Evolutionary conservation across 371 early-diverging fungal genomes (phyloP).

Genomic region (Fennellomyces sp.): DNA sequence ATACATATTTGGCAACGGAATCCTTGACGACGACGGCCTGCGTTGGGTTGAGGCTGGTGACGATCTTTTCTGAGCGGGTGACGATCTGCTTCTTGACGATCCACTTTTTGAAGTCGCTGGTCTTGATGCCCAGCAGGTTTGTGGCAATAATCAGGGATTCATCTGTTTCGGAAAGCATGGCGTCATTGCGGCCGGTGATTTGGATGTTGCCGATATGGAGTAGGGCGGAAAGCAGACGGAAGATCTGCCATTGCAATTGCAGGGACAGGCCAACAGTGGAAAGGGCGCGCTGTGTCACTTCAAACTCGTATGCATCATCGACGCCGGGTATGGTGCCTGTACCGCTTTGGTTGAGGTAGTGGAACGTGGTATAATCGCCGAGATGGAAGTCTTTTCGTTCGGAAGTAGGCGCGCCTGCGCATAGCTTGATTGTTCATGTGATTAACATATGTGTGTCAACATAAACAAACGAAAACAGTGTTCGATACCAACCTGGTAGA

Average conservation of each 20-base stretch:
- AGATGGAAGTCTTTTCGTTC: constrained; percentile 77
- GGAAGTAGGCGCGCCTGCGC: constrained; percentile 80
- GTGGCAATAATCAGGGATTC: constrained; percentile 62
- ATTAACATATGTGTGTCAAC: not conserved
- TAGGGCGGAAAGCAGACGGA: constrained; percentile 82
- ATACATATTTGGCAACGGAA: constrained; percentile 90
- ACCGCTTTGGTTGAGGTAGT: constrained; percentile 84
- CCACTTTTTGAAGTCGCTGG: constrained; percentile 79
- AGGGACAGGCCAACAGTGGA: constrained; percentile 82
- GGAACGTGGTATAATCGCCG: constrained; percentile 67
- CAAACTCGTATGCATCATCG: constrained; percentile 87
- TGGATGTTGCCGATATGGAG: constrained; percentile 89
- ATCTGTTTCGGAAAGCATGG: constrained; percentile 71
- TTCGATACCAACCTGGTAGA: constrained; percentile 80
- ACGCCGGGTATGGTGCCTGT: constrained; percentile 74
- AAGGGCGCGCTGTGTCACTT: constrained; percentile 77
- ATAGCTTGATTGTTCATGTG: constrained; percentile 55
- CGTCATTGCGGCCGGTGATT: constrained; percentile 64
- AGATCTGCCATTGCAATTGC: constrained; percentile 81
- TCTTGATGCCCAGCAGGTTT: constrained; percentile 69
- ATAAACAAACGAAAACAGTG: too few relatives aligned
- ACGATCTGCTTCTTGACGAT: constrained; percentile 84
- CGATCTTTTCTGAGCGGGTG: constrained; percentile 83
- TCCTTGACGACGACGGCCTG: constrained; percentile 82
- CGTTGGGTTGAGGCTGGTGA: constrained; percentile 65